Percentiles rank a stretch among this genome's conserved stretches.
Evolutionary conservation across 2,329 filamentous ascomycete genomes (phyloP).

Genomic region (Talaromyces marneffei): DNA sequence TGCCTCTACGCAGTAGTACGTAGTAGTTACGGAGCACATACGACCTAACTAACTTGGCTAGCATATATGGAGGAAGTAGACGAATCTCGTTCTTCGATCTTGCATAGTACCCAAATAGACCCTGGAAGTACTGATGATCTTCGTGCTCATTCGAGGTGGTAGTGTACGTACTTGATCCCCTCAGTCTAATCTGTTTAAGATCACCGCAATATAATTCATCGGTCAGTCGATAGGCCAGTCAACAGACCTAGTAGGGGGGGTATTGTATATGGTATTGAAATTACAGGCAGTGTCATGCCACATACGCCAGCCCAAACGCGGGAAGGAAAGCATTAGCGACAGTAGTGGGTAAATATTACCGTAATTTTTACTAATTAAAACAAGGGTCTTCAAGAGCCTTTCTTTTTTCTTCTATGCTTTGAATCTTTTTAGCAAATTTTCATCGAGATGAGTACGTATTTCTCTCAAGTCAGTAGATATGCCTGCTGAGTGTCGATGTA

Average conservation of each 20-base stretch:
- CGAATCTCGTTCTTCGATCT: not conserved
- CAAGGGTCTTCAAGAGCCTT: not conserved
- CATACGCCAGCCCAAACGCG: not conserved
- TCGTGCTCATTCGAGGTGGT: not conserved
- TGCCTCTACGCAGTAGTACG: not conserved
- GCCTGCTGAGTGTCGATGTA: not conserved
- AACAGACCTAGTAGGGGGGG: not conserved
- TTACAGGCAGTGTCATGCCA: not conserved
- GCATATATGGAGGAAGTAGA: not conserved
- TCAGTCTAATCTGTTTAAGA: not conserved
- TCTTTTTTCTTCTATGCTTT: not conserved
- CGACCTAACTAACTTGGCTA: not conserved
- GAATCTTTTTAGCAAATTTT: not conserved
- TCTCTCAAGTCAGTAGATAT: too few species aligned
- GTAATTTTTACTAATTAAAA: slow-evolving; percentile 7
- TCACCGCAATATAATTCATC: not conserved
- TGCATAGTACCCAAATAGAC: not conserved
- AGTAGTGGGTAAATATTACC: slow-evolving; percentile 1
- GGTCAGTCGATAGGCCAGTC: not conserved
- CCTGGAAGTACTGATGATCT: not conserved
- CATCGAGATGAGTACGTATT: not conserved
- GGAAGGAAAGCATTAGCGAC: slow-evolving; percentile 10
- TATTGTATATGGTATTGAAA: not conserved
- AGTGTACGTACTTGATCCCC: not conserved
- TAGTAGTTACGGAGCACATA: not conserved